Base-by-base conservation (phyloP, 169 alveolate genomes). In the Eimeria maxima region DNA sequence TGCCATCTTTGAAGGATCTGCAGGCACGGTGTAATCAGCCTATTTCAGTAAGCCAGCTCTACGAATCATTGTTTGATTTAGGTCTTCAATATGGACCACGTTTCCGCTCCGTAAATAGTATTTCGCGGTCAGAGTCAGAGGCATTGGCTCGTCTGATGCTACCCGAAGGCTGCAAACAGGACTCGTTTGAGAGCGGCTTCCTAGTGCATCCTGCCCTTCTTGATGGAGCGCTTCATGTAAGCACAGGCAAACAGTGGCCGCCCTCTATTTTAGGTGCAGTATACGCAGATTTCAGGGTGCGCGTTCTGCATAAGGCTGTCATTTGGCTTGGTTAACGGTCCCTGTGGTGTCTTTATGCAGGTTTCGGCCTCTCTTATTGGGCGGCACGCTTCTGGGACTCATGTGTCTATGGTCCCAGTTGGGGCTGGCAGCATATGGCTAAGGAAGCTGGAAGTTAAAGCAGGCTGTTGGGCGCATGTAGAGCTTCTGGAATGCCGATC, bases 211-310 rank as follows among this genome's bases (percentile, higher is more conserved):
- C 98, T n/a, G 97, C 98, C 3, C 81, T 97, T 45, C 95, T 97
- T 38, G 98, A 97, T 90, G 98, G 98, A 20, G 97, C 98, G 20
- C 95, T 97, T 24, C 98, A 97, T 95, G 96, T 97, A 18, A 95
- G 95, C 60, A n/a, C 7, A 5, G 22, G 69, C 44, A 29, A 27
- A 50, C n/a, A 45, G 55, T 18, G 89, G 67, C 89, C 22, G 67
- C 22, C 4, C 2, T 8, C 0, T 22, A 5, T 7, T 76, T 33
- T 42, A 3, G 87, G 13, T 45, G 27, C 6, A 50, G 10, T 33
- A 22, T 38, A 67, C 7, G 22, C 44, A 1, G 65, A 4, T 3
- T 20, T 44, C 13, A 22, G 38, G 71, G 33, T 69, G 60, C 29
- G 29, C 57, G 16, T 69, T 33, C 57, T 5, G 84, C 4, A 11